phyloP scores from a whole-genome alignment of 495 filamentous ascomycete species.

The Choiromyces venosus region DNA sequence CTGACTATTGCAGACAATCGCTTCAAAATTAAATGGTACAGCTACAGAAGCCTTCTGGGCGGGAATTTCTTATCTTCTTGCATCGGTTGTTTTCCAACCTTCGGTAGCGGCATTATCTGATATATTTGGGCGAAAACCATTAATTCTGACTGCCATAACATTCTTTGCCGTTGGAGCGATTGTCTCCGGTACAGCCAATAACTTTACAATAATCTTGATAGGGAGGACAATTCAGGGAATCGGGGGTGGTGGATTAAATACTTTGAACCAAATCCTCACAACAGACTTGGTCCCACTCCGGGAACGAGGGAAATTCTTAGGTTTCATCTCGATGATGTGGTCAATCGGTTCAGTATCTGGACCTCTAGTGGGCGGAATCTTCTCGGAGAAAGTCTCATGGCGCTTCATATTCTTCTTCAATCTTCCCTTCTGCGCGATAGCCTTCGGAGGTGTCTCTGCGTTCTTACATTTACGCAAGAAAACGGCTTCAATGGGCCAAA shows the following conservation, averaged over 20 bases:
- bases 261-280: constrained; percentile 52
- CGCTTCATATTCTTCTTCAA: constrained; percentile 54
- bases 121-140: constrained; percentile 54
- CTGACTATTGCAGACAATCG: not conserved
- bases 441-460: constrained; percentile 39
- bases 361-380: constrained; percentile 52
- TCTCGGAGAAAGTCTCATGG: constrained; percentile 46
- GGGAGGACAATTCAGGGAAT: constrained; percentile 54
- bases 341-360: constrained; percentile 54
- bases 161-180: constrained; percentile 56
- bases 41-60: constrained; percentile 8
- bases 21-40: not conserved
- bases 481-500: constrained; percentile 38
- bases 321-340: constrained; percentile 49
- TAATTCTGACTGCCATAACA: constrained; percentile 51
- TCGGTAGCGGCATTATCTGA: constrained; percentile 52
- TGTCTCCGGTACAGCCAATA: constrained; percentile 51
- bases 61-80: constrained; percentile 28
- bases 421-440: constrained; percentile 43
- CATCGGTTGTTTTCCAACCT: constrained; percentile 55
- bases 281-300: constrained; percentile 53
- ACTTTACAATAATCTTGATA: constrained; percentile 51
- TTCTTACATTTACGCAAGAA: constrained; percentile 42
- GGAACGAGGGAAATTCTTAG: constrained; percentile 56
- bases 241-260: constrained; percentile 55